Percentiles rank a stretch among this genome's conserved stretches.
phyloP scores from a whole-genome alignment of 1,284 basidiomycete genomes.

The Xerocomus cyaneibrunnescens region DNA sequence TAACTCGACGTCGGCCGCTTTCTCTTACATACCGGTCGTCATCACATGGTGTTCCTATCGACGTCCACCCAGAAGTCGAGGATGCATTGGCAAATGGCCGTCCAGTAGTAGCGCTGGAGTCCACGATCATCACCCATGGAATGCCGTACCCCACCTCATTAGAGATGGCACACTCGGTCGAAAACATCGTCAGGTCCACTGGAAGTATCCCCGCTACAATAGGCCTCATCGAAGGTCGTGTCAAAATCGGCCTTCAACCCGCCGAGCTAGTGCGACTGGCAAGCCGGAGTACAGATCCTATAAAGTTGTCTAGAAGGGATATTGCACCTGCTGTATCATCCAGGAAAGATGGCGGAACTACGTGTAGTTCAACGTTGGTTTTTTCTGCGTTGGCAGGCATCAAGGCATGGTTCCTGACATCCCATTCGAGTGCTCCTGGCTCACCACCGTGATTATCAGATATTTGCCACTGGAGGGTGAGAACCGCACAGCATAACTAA shows the following conservation, averaged over 20 bases:
- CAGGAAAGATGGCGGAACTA: constrained; percentile 82
- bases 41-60: constrained; percentile 44
- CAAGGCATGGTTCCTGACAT: constrained; percentile 45
- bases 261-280: constrained; percentile 74
- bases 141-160: constrained; percentile 82
- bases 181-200: constrained; percentile 73
- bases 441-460: constrained; percentile 39
- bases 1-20: constrained; percentile 5
- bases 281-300: constrained; percentile 48
- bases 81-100: constrained; percentile 63
- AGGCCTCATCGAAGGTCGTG: constrained; percentile 78
- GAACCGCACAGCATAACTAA: constrained; percentile 15
- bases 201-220: constrained; percentile 90
- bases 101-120: constrained; percentile 78
- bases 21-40: constrained; percentile 1
- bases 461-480: constrained; percentile 82
- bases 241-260: constrained; percentile 81
- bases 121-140: constrained; percentile 92
- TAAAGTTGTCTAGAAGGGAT: constrained; percentile 89
- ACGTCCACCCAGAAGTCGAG: constrained; percentile 77
- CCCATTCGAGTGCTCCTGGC: neutral
- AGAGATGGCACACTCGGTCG: constrained; percentile 71
- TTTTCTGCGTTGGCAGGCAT: constrained; percentile 84
- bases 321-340: constrained; percentile 75
- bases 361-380: constrained; percentile 86